Base-by-base conservation (phyloP, 192 early-diverging fungal genomes). In the Spinellus fusiger region DNA sequence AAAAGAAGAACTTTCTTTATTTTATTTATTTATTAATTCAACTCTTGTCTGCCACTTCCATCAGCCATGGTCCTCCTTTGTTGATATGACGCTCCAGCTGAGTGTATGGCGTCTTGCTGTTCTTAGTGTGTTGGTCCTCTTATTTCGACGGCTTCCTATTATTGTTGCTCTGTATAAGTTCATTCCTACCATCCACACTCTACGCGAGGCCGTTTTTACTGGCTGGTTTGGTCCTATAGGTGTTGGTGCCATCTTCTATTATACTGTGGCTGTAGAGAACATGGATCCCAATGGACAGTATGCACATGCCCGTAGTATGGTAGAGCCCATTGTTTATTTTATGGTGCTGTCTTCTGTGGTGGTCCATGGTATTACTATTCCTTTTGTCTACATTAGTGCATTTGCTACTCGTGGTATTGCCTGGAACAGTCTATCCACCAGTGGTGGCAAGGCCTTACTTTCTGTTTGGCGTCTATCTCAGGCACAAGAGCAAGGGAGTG, bases 201-300 rank as follows among this genome's bases (percentile, higher is more conserved):
- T 70, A 56, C 77, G 79, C 5, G 89, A 93, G 55, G 89, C 87
- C 1, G 61, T 88, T 1, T 92, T 91, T 67, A 82, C 86, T 2
- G 92, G 92, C 0, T 96, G 90, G 90, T 96, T 96, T 65, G 93
- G 92, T 0, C 93, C 93, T 0, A 89, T 94, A 13, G 90, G 90
- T 8, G 77, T 81, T 0, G 74, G 80, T 6, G 77, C 77, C 0
- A 59, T 81, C 4, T 81, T 71, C 26, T 74, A 77, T 53, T 73
- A 75, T 16, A 73, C 65, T 8, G 54, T 71, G 15, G 64, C 70
- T 18, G n/a, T 58, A 8, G 59, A 61, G 8, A 33, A 47, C 2
- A 55, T 71, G 0, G 26, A 33, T 28, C 13, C 18, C 3, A 38
- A 62, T 27, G 67, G 67, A 0, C 67, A 54, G n/a, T 29, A 65